Base-by-base conservation (phyloP, 2,329 filamentous ascomycete genomes). In the Colletotrichum limetticola region DNA sequence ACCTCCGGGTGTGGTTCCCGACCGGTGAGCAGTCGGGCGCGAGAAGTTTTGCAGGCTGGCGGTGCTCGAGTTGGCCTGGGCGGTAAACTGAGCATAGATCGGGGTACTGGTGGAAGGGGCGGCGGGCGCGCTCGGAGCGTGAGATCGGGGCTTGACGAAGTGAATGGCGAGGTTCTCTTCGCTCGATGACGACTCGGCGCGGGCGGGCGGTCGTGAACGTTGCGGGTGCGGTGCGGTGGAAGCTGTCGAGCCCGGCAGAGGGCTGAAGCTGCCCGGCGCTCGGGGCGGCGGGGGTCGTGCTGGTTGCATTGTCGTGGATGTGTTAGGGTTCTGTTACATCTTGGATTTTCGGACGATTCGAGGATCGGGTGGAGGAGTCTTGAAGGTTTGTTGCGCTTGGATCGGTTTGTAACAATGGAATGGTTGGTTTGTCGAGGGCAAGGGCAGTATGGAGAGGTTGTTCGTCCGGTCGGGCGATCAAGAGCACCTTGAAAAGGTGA, bases 41-140 rank as follows among this genome's bases (percentile, higher is more conserved):
- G 89, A 91, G 82, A 90, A 91, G 84, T 89, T 91, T 72, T 89
- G 88, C 26, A 85, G 85, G 74, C 82, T 87, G 71, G 81, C 80
- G 72, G 80, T 83, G 81, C 86, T 89, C 67, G 83, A 82, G 80
- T 86, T 89, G 75, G 82, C 77, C 73, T 86, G 85, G 16, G 83
- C 81, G 6, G 85, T 83, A 75, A 89, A 87, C 78, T 83, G 84
- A 68, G 84, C 77, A 80, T 88, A 86, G 76, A 86, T 84, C 37
- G 88, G 84, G 22, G 71, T 74, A 6, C 22, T 42, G 11, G 64
- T 52, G 32, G 73, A 66, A 37, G 71, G 72, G 42, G 57, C 67
- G 26, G 68, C 64, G 16, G 74, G 72, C n/a, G 61, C 72, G 72
- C 74, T 75, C 32, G 74, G 72, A 35, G 72, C 72, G 66, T 75